Base-by-base conservation (phyloP, 140 eudicot species). In the Stevia rebaudiana region DNA sequence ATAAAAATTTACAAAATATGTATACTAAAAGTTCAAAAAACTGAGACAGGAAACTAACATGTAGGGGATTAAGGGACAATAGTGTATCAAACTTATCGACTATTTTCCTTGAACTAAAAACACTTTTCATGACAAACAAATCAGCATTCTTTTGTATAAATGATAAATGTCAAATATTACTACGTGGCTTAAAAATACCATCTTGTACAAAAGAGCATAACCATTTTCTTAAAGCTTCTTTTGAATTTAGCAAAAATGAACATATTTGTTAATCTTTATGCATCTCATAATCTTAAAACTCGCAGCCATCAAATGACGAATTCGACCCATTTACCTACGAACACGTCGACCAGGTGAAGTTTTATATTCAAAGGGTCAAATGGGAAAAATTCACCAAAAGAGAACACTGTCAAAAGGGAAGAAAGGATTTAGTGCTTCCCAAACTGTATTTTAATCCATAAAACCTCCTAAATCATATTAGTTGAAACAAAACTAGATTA, bases 221-320 rank as follows among this genome's bases (percentile, higher is more conserved):
- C 24, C 53, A 44, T 47, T 47, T 24, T 48, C 37, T 19, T 39
- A 22, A 66, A 35, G 23, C 15, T 8, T 51, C 63, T 35, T 66
- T 21, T 13, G 16, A 19, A 22, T 18, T 70, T 37, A 68, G 15
- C 7, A 47, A 55, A 28, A 21, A 11, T 13, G 21, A 48, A 36
- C 35, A n/a, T 42, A 31, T 48, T 33, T 35, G 39, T 36, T 60
- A 22, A 43, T 50, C 63, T 39, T 15, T 31, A 47, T 62, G 18
- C 39, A 62, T 48, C 55, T 46, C 61, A 70, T 30, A 22, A 37
- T 36, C 22, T n/a, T 22, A 16, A 10, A 23, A 43, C 31, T 30
- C 41, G 59, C 28, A 33, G 40, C 60, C 61, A 70, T 53, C 39
- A 53, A 53, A 53, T 53, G 60, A 8, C 11, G 39, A 53, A 23